phyloP scores from a whole-genome alignment of 306 rosid genomes.

The Ziziphus jujuba region DNA sequence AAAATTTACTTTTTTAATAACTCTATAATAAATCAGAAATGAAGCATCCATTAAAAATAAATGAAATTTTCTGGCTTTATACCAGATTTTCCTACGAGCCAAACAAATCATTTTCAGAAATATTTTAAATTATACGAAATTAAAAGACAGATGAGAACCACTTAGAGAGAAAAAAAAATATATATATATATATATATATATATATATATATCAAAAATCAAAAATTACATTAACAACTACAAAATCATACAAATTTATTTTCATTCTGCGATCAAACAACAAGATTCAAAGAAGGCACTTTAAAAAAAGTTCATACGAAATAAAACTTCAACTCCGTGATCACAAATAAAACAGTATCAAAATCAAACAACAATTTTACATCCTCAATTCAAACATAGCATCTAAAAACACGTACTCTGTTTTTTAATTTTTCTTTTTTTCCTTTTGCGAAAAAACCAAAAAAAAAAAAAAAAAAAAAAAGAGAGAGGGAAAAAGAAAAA shows the following conservation, averaged over 20 bases:
- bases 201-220: too few species aligned
- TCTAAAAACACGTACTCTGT: not conserved
- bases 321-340: too few species aligned
- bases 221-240: not conserved
- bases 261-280: too few species aligned
- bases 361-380: too few species aligned
- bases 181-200: not conserved
- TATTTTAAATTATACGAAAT: not conserved
- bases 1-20: too few species aligned
- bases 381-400: too few species aligned
- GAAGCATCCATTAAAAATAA: not conserved
- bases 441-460: not conserved
- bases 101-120: not conserved
- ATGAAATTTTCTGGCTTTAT: not conserved
- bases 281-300: too few species aligned
- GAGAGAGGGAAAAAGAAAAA: too few species aligned
- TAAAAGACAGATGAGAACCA: not conserved
- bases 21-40: not conserved
- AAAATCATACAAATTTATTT: too few species aligned
- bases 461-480: not conserved
- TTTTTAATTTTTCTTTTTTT: too few species aligned
- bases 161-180: not conserved
- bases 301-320: too few species aligned
- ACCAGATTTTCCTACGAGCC: not conserved
- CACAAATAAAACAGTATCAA: too few species aligned